These are phyloP conservation scores for Lepidium didymum DNA, from an alignment of 345 rosid species.

Conservation along the genomic window DNA sequence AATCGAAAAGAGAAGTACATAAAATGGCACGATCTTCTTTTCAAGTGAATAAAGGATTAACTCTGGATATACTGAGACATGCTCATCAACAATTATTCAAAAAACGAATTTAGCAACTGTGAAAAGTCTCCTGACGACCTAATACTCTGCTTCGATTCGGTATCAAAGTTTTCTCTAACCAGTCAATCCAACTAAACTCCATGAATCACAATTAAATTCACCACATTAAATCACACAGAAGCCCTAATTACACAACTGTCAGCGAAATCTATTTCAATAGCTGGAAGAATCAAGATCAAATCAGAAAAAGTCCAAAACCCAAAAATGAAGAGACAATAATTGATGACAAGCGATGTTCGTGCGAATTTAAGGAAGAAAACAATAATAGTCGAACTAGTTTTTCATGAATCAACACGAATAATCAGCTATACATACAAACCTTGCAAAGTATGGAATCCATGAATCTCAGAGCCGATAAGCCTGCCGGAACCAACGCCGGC, in stretches of 20 bases:
- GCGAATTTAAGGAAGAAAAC: background rate
- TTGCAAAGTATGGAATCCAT: constrained; percentile 71
- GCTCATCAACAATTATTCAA: background rate
- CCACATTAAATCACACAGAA: background rate
- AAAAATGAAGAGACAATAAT: background rate
- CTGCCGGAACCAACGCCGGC: constrained; percentile 32
- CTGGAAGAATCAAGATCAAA: background rate
- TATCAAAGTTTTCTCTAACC: background rate
- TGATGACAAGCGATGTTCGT: background rate
- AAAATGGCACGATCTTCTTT: background rate
- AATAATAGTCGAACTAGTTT: background rate
- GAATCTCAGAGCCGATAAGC: constrained; percentile 79
- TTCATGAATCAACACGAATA: background rate
- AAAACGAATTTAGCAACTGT: background rate
- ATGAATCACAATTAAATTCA: background rate
- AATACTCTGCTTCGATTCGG: background rate
- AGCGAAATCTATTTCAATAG: constrained; percentile 1
- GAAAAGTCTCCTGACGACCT: background rate
- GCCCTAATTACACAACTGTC: background rate
- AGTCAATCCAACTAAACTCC: background rate
- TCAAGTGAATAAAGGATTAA: background rate
- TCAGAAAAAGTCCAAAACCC: background rate
- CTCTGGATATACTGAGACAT: background rate
- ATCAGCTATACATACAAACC: constrained; percentile 34
- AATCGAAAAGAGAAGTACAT: background rate